Evolutionary conservation across 1,139 yeast genomes (phyloP), one percentile per base, ranked within the genome.

Genomic region (Pichia sp.): DNA sequence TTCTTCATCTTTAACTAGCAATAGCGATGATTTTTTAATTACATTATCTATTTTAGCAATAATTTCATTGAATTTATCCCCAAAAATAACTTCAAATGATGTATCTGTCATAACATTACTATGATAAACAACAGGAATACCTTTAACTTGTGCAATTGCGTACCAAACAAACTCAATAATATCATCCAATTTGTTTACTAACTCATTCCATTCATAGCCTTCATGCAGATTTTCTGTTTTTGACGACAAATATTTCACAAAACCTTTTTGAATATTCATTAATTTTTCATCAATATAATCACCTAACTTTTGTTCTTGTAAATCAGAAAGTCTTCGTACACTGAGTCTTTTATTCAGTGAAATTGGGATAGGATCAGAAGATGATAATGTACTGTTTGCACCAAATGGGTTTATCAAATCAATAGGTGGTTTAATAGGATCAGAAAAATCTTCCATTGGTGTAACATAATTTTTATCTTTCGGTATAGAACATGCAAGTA

Each of bases 281-380:
- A 85, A 65, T 52, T 74, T 68, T 5, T 72, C 76, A 59, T 87
- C 95, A 11, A 84, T 64, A 57, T 79, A 83, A 40, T 74, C 73
- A 40, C 81, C 67, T 47, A 86, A 70, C 56, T 75, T 75, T 50
- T 83, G 77, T 58, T 83, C 86, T 62, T 86, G 92, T 1, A 70
- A 55, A 45, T 63, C 61, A 0, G 71, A 66, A 6, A 70, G 58
- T 34, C 58, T 52, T 48, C 66, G 59, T 5, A 50, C 25, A 4
- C 36, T 40, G 2, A 18, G 26, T 3, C 34, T 6, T 5, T 39
- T 44, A 2, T 37, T 11, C 4, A 38, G 26, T 1, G 7, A 29
- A 9, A 55, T 51, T 25, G 52, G 52, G 9, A 55, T 51, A 8
- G 61, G 61, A 26, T 42, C 48, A 4, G 62, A 56, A 3, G 63